phyloP scores from a whole-genome alignment of 73 alveolate genomes.

The Tetrahymena elliotti region DNA sequence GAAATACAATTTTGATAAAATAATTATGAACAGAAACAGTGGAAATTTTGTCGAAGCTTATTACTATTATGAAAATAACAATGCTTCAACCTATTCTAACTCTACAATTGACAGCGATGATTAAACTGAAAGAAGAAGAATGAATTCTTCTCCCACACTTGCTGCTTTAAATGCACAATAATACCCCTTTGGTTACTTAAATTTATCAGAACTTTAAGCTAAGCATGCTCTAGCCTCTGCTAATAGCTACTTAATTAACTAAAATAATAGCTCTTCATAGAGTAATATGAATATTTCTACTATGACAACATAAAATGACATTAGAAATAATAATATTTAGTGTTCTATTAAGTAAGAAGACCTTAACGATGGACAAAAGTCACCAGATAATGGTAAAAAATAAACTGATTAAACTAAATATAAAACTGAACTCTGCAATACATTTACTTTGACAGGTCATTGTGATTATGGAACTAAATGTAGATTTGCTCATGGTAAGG shows the following conservation, averaged over 20 bases:
- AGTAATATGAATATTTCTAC: background rate
- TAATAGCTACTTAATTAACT: background rate
- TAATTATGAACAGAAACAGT: background rate
- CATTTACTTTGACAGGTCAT: conserved; percentile 43
- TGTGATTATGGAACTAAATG: conserved; percentile 70
- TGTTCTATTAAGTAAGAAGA: background rate
- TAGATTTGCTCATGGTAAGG: conserved; percentile 69
- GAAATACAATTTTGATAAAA: background rate
- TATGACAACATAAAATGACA: background rate
- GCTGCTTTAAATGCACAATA: background rate
- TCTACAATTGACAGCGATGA: background rate
- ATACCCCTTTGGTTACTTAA: background rate
- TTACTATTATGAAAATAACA: background rate
- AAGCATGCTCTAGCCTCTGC: background rate
- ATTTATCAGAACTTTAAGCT: background rate
- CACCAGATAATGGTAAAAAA: background rate
- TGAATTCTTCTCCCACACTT: background rate
- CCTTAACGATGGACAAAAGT: background rate
- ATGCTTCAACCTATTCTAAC: background rate
- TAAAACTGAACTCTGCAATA: conserved; percentile 65
- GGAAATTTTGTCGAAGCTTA: background rate
- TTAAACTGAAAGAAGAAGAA: background rate
- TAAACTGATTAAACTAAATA: conserved; percentile 28
- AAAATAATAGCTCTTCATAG: background rate
- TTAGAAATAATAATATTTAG: background rate